Percentiles rank a stretch among this genome's conserved stretches.
These are phyloP conservation scores for Boletus sensibilis DNA, from an alignment of 768 basidiomycete species.

Conservation along the genomic window DNA sequence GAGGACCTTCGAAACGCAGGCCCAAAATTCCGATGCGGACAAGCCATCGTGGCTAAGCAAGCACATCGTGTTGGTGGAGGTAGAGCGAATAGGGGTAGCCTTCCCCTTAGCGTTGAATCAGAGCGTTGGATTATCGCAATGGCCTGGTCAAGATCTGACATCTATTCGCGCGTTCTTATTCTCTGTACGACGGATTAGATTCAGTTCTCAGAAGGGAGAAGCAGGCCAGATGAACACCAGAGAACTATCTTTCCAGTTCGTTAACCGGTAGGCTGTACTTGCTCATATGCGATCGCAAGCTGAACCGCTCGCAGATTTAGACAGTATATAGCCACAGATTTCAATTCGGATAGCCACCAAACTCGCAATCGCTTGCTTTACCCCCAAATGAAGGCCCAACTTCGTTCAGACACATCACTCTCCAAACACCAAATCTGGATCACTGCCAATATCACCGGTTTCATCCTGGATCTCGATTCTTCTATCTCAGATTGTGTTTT, in stretches of 20 bases:
- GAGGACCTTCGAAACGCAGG: conserved; percentile 67
- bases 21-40: conserved; percentile 24
- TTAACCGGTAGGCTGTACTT: conserved; percentile 54
- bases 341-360: conserved; percentile 63
- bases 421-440: conserved; percentile 57
- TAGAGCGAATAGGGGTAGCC: conserved; percentile 80
- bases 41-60: conserved; percentile 54
- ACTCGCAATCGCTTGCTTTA: conserved; percentile 74
- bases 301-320: conserved; percentile 59
- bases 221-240: conserved; percentile 73
- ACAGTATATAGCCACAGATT: conserved; percentile 68
- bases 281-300: neutral
- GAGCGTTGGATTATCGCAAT: conserved; percentile 49
- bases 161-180: conserved; percentile 81
- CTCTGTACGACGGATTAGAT: conserved; percentile 72
- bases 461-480: conserved; percentile 81
- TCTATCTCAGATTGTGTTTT: conserved; percentile 75
- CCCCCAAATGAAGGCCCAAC: conserved; percentile 75
- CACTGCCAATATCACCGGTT: conserved; percentile 74
- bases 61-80: conserved; percentile 52
- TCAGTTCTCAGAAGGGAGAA: conserved; percentile 71
- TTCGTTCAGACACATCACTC: conserved; percentile 53
- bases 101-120: conserved; percentile 75
- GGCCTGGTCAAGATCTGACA: conserved; percentile 38
- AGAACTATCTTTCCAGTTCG: conserved; percentile 82